Conservation (phyloP, 2,329 filamentous ascomycete genomes). For the Davidsoniella virescens region DNA sequence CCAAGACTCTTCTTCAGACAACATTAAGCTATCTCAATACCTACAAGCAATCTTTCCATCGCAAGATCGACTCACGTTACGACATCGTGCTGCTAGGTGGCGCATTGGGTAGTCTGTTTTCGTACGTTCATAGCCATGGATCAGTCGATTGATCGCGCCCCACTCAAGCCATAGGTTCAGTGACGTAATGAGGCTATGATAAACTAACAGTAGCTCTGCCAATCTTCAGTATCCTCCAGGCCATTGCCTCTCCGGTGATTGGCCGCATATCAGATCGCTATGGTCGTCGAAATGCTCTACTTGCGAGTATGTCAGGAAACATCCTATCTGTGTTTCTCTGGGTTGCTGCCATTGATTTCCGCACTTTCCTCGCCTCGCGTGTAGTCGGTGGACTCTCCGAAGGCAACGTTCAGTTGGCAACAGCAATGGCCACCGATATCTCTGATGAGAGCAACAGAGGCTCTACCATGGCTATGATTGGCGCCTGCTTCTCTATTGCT, state of each 20-base stretch:
- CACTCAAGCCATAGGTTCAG: not conserved
- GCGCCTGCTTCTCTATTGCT: constrained; percentile 89
- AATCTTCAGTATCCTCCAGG: constrained; percentile 58
- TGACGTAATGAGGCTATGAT: not conserved
- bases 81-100: constrained; percentile 93
- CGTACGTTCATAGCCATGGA: constrained; percentile 23
- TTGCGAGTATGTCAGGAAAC: constrained; percentile 87
- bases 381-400: constrained; percentile 87
- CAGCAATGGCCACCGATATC: constrained; percentile 91
- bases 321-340: constrained; percentile 85
- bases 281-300: constrained; percentile 71
- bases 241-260: constrained; percentile 80
- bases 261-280: constrained; percentile 75
- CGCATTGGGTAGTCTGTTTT: constrained; percentile 83
- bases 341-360: constrained; percentile 86
- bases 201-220: not conserved
- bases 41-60: constrained; percentile 86
- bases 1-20: constrained; percentile 55
- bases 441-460: constrained; percentile 72
- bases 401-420: constrained; percentile 90
- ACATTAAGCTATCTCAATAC: constrained; percentile 73
- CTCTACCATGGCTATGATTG: constrained; percentile 89
- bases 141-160: not conserved
- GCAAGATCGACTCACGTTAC: constrained; percentile 88
- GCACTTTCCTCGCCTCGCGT: constrained; percentile 86